Conservation (phyloP, 305 asterid species). For the Withania somnifera region DNA sequence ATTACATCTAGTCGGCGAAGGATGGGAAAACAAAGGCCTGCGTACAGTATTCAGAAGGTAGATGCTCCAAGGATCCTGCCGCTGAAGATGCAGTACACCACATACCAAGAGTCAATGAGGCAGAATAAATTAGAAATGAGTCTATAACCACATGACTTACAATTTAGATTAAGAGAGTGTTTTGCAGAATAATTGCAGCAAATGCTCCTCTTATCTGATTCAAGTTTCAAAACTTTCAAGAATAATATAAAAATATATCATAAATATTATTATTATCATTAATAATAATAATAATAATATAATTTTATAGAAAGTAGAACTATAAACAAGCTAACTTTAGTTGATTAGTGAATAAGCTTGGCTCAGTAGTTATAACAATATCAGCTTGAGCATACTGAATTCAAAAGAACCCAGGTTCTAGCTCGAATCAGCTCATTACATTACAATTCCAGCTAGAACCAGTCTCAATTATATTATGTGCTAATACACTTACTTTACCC, state of each 20-base stretch:
- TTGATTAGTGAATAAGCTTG: not conserved
- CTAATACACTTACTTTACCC: not conserved
- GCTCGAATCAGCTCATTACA: not conserved
- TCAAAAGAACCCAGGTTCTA: not conserved
- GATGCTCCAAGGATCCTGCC: conserved; percentile 23
- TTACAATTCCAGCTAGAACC: not conserved
- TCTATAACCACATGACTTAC: not conserved
- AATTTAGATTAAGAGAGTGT: not conserved
- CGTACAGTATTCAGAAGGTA: conserved; percentile 11
- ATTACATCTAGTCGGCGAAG: conserved; percentile 11
- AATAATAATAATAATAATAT: not conserved
- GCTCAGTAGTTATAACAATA: not conserved
- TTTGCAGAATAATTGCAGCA: not conserved
- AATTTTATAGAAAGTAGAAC: not conserved
- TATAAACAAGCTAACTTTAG: not conserved
- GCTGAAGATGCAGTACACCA: conserved; percentile 14
- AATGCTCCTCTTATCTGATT: not conserved
- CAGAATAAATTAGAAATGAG: not conserved
- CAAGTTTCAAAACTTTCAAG: not conserved
- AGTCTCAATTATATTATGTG: not conserved
- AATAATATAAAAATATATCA: not conserved
- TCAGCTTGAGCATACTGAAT: not conserved
- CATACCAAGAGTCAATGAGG: not conserved
- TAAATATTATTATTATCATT: not conserved
- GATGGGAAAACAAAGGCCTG: conserved; percentile 8